Base-by-base conservation (phyloP, 2,329 filamentous ascomycete species). In the Pseudocercospora pini-densiflorae region DNA sequence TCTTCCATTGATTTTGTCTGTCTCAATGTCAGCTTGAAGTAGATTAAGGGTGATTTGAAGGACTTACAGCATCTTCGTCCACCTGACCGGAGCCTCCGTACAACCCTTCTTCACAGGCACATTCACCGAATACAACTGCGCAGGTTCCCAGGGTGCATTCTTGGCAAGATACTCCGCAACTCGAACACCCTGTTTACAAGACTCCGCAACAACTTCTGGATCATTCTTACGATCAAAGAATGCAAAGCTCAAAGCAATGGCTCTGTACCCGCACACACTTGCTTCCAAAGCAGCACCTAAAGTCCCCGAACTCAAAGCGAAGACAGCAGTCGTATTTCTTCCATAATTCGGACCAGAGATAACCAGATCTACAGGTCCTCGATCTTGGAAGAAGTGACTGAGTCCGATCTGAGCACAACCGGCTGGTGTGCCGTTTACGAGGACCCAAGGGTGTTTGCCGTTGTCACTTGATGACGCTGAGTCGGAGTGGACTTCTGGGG, bases 221-320 rank as follows among this genome's bases (percentile, higher is more conserved):
- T 97, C 92, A 78, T 97, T 94, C 77, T 92, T 92, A 65, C 89
- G 86, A 64, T 89, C 88, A 80, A 94, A 95, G 81, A 97, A 98
- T 23, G 94, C 95, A 78, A 93, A 99, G 58, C 89, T 93, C 47
- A 99, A 81, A 0, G 95, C 95, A 70, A 99, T 91, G 12, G 92
- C 85, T 73, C 78, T 79, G 45, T 77, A 73, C 24, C 81, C 81
- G 67, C 82, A 84, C 0, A 83, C 79, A 0, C 82, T 79, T 0
- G 82, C 83, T 68, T 85, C 83, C 67, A 85, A 78, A 9, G 83
- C 83, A 10, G 82, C 83, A 21, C 83, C 83, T 12, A 85, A 76
- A 2, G 83, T 85, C 1, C 83, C 83, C 1, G 79, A 81, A 2
- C 77, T 80, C n/a, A 85, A 77, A 4, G 79, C 79, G 69, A 84